A percentile compares a stretch with the other conserved stretches of the same genome.
Conservation (phyloP, 768 basidiomycete species). For the Trametes sanguinea region DNA sequence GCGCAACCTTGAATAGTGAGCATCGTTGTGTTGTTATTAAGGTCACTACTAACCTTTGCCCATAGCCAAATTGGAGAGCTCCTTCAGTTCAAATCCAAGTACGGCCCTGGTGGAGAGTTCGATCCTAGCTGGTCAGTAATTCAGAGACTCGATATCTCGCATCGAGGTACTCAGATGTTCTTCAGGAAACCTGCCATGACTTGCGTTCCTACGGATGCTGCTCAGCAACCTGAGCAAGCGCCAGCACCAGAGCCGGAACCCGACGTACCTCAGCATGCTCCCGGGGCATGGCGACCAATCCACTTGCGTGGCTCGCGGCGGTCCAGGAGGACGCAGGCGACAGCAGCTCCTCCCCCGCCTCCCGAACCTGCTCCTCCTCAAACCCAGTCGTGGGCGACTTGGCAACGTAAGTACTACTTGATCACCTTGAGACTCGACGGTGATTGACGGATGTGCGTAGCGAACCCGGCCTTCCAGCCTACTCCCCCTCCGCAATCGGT, state of each 20-base stretch:
- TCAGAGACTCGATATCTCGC: too few relatives aligned
- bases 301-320: constrained; percentile 18
- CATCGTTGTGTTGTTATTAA: constrained; percentile 23
- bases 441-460: constrained; percentile 37
- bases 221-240: constrained; percentile 28
- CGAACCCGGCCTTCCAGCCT: constrained; percentile 56
- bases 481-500: constrained; percentile 64
- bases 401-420: constrained; percentile 36
- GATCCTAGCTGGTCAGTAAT: constrained; percentile 71
- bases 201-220: constrained; percentile 20
- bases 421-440: neutral
- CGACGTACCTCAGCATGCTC: constrained; percentile 20
- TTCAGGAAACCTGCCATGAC: constrained; percentile 23
- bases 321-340: constrained; percentile 21
- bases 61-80: constrained; percentile 77
- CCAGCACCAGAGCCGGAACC: constrained; percentile 27
- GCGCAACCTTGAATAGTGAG: constrained; percentile 77
- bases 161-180: neutral
- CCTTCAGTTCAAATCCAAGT: constrained; percentile 69
- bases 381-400: constrained; percentile 42
- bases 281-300: constrained; percentile 24
- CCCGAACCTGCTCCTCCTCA: constrained; percentile 28
- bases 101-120: constrained; percentile 84
- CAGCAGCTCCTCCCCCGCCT: constrained; percentile 19
- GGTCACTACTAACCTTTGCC: too few relatives aligned